Base-by-base conservation (phyloP, 208 protist genomes). In the Trypanosoma vivax region DNA sequence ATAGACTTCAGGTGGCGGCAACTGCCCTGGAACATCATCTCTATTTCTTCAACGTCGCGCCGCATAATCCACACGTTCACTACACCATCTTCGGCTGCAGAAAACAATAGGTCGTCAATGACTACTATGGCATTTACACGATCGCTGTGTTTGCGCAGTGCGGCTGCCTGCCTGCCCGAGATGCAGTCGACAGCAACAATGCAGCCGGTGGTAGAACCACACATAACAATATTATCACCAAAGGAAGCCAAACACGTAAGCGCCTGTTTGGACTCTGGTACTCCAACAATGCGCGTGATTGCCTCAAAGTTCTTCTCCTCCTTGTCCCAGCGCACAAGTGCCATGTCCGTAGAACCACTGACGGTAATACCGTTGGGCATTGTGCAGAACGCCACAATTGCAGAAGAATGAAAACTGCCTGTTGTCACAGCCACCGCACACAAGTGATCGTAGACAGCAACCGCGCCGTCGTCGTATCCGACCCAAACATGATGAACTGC, bases 371-470 rank as follows among this genome's bases (percentile, higher is more conserved):
- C 68, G 52, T 75, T 65, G 5, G 45, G 25, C 34, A 82, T 61
- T 29, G 51, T 37, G 4, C 51, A 53, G 23, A 94, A 67, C 11
- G 58, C 60, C 2, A 73, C 49, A 21, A 94, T 59, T 7, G 68
- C 46, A 1, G 48, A 45, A 16, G 29, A 42, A 63, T 92, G 88
- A 23, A 91, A 87, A 13, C 55, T 48, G 0, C 88, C 78, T 21
- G 60, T 60, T 0, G 84, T 88, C 24, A 92, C 27, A 14, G 72
- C 52, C 18, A 34, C 50, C 19, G 89, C 52, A n/a, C 87, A 61
- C 5, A 95, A 70, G 21, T 81, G 59, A 46, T 95, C 84, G 66
- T 90, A 92, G 0, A 95, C 68, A 10, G 54, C 70, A 2, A 95
- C 82, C 7, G 48, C 67, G 43, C 88, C 88, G 57, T 91, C 68